Evolutionary conservation across 1,139 yeast species (phyloP), one percentile per base, ranked within the genome.

Genomic region (Geotrichum reessii): DNA sequence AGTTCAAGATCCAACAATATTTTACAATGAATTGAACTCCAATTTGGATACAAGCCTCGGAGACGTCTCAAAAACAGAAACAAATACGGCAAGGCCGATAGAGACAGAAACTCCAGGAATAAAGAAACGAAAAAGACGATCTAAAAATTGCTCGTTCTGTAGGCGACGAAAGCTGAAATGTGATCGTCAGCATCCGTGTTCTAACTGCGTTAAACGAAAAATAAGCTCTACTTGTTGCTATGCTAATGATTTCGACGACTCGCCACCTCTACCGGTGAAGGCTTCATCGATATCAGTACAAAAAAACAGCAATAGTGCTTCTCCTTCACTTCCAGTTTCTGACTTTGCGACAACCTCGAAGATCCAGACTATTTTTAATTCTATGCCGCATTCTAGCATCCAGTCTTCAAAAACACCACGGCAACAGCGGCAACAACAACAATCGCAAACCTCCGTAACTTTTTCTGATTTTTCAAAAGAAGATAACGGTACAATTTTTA

Each of bases 151-250:
- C 59, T 61, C 64, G 24, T 69, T 68, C 47, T 72, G 75, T 61
- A 67, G 75, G 9, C 65, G 66, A 50, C 63, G 75, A 24, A 72
- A 72, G 59, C 66, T 71, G 19, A 71, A 71, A 55, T 72, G 75
- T 56, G 73, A 72, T 55, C 64, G 73, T 9, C 66, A 71, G 42
- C 71, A 67, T 59, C 75, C 75, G 2, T 72, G 75, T 56, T 66
- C 71, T 6, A 70, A 67, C 52, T 72, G 75, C 59, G 61, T 67
- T 31, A 65, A 65, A 61, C 64, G 71, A 28, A 68, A 70, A 44
- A 62, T 64, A 11, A 69, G 64, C 28, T 55, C 55, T 9, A 54
- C 63, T 33, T 70, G 73, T 56, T 65, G 63, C 8, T 68, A 68
- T 60, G 61, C 63, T 42, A 60, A 50, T 40, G 58, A 59, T 22